phyloP scores from a whole-genome alignment of 192 early-diverging fungal genomes.

The Coemansia asiatica region DNA sequence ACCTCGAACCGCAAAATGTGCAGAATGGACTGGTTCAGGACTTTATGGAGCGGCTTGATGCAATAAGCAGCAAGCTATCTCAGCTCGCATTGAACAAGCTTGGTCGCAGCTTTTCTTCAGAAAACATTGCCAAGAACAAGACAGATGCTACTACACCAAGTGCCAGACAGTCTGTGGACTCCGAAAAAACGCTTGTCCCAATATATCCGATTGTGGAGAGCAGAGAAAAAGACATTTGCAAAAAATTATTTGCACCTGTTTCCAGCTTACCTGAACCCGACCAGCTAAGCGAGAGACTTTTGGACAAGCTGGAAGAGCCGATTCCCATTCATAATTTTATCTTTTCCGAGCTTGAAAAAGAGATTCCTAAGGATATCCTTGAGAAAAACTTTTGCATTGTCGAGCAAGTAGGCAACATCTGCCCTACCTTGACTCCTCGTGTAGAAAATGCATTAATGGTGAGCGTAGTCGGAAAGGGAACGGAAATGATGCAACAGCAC shows the following conservation, averaged over 20 bases:
- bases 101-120: background rate
- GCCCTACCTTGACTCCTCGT: conserved; percentile 35
- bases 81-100: background rate
- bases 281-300: conserved; percentile 10
- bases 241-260: conserved; percentile 20
- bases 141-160: background rate
- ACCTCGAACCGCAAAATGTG: background rate
- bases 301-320: conserved; percentile 2
- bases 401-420: conserved; percentile 39
- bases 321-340: conserved; percentile 37
- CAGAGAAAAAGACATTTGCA: conserved; percentile 30
- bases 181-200: conserved; percentile 14
- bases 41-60: conserved; percentile 22
- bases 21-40: background rate
- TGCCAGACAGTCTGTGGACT: conserved; percentile 12
- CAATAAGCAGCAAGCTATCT: conserved; percentile 23
- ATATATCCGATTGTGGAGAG: conserved; percentile 3
- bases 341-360: conserved; percentile 16
- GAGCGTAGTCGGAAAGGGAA: conserved; percentile 17
- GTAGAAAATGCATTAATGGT: conserved; percentile 34
- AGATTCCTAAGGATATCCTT: conserved; percentile 15
- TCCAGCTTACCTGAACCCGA: conserved; percentile 8
- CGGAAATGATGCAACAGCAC: conserved; percentile 48
- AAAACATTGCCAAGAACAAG: background rate
- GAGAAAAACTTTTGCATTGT: conserved; percentile 28